Evolutionary conservation across 768 basidiomycete genomes (phyloP).

Genomic region (Amanita brunnescens): DNA sequence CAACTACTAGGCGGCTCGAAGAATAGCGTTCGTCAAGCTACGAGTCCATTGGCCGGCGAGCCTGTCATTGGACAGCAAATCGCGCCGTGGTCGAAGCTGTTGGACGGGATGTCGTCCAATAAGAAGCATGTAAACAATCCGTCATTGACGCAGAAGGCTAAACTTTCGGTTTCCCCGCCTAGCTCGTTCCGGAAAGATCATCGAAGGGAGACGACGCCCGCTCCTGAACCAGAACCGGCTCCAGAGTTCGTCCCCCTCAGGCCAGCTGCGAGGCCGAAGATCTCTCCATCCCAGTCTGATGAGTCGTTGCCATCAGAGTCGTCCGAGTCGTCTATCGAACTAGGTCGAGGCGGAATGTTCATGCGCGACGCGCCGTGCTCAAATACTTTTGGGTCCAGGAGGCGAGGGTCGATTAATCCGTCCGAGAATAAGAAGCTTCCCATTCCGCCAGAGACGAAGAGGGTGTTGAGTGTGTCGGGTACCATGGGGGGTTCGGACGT

Average conservation of each 20-base stretch:
- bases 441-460: constrained; percentile 42
- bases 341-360: constrained; percentile 17
- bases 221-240: constrained; percentile 47
- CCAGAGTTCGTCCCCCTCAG: constrained; percentile 52
- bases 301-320: not conserved
- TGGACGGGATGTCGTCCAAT: constrained; percentile 19
- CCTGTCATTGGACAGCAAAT: constrained; percentile 45
- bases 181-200: constrained; percentile 30
- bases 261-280: constrained; percentile 30
- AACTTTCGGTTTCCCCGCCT: constrained; percentile 9
- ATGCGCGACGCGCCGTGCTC: constrained; percentile 29
- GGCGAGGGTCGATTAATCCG: not conserved
- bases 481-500: constrained; percentile 58
- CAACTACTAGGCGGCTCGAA: constrained; percentile 2
- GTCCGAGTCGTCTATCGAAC: constrained; percentile 17
- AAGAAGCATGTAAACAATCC: constrained; percentile 16
- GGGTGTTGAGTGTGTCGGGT: constrained; percentile 53
- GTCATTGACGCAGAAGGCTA: constrained; percentile 11
- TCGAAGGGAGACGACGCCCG: constrained; percentile 49
- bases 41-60: constrained; percentile 8
- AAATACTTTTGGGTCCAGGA: constrained; percentile 28
- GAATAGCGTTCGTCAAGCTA: constrained; percentile 2
- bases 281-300: constrained; percentile 2
- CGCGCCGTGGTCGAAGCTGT: constrained; percentile 48
- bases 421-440: constrained; percentile 15